Base-by-base conservation (phyloP, 148 eudicot genomes). In the Silene latifolia region DNA sequence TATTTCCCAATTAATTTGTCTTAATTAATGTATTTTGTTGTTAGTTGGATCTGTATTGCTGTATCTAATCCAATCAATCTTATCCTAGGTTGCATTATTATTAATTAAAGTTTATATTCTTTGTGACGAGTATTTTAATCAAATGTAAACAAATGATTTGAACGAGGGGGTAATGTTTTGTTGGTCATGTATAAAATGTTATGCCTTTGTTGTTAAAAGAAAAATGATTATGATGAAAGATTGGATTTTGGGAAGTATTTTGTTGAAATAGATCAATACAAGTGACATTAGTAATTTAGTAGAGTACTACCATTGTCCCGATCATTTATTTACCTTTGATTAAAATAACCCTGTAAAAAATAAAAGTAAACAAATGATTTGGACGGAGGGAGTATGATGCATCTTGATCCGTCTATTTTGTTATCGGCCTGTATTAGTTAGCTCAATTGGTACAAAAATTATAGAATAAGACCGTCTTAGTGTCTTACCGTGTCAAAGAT, bases 21-120 rank as follows among this genome's bases (percentile, higher is more conserved):
- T 35, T 67, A 51, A 51, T 51, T 51, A 51, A 13, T 44, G 23
- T 46, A 68, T 44, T 4, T 5, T 7, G 18, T 32, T 60, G 20
- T 46, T 69, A 47, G 9, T 69, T 69, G 32, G 57, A 69, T 69
- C 72, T 69, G 35, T 47, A n/a, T 17, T 5, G 7, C 10, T 64
- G 39, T 35, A 35, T 32, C 47, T 65, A 0, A n/a, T 32, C 15
- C 2, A 32, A 32, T 65, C 18, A n/a, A 13, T 9, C 18, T 65
- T 17, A 29, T 29, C 1, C 18, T 29, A 9, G n/a, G 10, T 65
- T 32, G 67, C 17, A 11, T 29, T 14, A 4, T 64, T 14, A 11
- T 14, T 14, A 27, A 27, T 27, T 27, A 27, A n/a, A n/a, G 1
- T 27, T 27, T 27, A 27, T 27, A 1, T 3, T 27, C 3, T 27